Conservation (phyloP, 305 asterid genomes). For the Euphrasia arctica region DNA sequence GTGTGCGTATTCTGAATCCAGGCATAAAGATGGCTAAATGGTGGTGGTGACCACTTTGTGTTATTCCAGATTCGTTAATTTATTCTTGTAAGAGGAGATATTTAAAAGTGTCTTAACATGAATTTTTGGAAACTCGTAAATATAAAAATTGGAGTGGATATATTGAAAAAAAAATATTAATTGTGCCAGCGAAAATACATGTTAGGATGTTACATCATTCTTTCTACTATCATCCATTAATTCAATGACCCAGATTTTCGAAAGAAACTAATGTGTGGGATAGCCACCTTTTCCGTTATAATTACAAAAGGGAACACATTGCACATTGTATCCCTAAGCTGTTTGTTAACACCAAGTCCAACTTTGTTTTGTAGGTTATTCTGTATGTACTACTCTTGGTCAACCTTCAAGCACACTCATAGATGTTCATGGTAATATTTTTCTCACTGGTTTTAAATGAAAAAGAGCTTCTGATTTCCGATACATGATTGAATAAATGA, state of each 20-base stretch:
- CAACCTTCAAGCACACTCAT: slow-evolving; percentile 54
- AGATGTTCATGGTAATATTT: slow-evolving; percentile 58
- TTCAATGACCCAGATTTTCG: neutral
- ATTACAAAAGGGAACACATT: neutral
- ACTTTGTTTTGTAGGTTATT: slow-evolving; percentile 63
- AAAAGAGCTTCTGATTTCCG: neutral
- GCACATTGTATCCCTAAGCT: neutral
- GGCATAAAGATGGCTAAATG: neutral
- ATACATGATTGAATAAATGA: no score
- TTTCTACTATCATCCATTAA: neutral
- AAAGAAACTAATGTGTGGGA: neutral
- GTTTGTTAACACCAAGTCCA: slow-evolving; percentile 18
- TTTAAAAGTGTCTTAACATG: neutral
- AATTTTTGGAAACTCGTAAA: neutral
- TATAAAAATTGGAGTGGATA: neutral
- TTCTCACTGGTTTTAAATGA: slow-evolving; percentile 20
- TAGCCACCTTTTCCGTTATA: no score
- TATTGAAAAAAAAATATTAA: no score
- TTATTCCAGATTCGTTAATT: neutral
- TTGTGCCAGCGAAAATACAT: neutral
- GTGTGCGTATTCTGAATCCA: neutral
- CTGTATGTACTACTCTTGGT: slow-evolving; percentile 82
- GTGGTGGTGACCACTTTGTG: neutral
- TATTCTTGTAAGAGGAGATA: no score
- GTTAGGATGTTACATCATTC: neutral